phyloP scores from a whole-genome alignment of 2,329 filamentous ascomycete species.

The Talaromyces sp. region DNA sequence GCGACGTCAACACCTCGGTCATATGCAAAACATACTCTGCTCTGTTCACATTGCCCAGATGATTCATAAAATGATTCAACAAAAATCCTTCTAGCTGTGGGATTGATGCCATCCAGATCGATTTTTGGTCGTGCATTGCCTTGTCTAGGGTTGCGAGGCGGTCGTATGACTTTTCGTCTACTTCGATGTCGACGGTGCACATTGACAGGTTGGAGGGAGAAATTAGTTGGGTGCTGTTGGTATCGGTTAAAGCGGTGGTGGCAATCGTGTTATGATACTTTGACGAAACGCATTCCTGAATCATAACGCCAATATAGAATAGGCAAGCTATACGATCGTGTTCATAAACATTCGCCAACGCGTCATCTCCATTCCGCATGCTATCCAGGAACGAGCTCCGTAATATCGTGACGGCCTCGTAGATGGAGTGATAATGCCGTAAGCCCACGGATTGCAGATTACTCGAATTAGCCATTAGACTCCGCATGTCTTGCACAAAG shows the following conservation, averaged over 20 bases:
- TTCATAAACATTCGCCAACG: not conserved
- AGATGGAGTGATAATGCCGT: conserved; percentile 9
- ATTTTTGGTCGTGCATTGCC: conserved; percentile 10
- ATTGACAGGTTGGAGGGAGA: not conserved
- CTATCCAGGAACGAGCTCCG: conserved; percentile 11
- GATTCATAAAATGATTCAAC: conserved; percentile 17
- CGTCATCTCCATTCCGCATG: not conserved
- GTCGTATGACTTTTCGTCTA: conserved; percentile 10
- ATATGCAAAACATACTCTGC: conserved; percentile 4
- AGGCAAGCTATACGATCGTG: conserved; percentile 14
- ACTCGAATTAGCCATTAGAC: conserved; percentile 8
- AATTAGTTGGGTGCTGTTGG: not conserved
- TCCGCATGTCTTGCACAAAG: conserved; percentile 16
- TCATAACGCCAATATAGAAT: conserved; percentile 16
- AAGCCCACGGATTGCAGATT: conserved; percentile 9
- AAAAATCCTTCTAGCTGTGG: conserved; percentile 9
- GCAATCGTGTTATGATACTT: conserved; percentile 4
- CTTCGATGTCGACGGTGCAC: not conserved
- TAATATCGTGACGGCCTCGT: conserved; percentile 3
- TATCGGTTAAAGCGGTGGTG: not conserved
- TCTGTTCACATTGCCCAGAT: conserved; percentile 13
- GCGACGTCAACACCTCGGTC: not conserved
- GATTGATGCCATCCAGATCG: conserved; percentile 12
- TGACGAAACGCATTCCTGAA: conserved; percentile 13
- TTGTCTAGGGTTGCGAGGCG: conserved; percentile 12